Percentiles rank a stretch among this genome's conserved stretches.
Conservation (phyloP, 257 asterid species). For the Echium plantagineum region DNA sequence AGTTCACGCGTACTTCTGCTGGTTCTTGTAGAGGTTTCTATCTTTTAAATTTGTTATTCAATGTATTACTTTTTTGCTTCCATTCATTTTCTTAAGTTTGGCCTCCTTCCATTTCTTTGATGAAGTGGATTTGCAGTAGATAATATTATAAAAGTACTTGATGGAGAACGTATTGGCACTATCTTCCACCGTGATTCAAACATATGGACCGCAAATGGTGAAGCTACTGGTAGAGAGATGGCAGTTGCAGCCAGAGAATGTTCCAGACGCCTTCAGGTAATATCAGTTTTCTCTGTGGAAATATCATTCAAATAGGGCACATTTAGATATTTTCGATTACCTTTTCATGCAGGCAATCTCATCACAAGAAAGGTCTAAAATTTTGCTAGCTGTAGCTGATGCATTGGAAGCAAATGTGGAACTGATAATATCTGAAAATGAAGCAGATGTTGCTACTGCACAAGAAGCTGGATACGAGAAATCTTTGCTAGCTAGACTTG, state of each 20-base stretch:
- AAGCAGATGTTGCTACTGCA: conserved; percentile 60
- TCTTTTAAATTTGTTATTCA: too few relatives aligned
- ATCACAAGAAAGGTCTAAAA: conserved; percentile 53
- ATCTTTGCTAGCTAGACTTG: conserved; percentile 59
- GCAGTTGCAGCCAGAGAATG: conserved; percentile 74
- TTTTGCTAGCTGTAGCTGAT: conserved; percentile 55
- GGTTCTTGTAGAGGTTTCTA: not conserved
- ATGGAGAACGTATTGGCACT: conserved; percentile 60
- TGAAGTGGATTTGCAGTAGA: conserved; percentile 51
- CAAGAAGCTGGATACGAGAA: conserved; percentile 53
- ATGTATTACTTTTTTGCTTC: not conserved
- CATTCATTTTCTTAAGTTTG: not conserved
- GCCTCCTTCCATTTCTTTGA: not conserved
- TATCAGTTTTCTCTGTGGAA: not conserved
- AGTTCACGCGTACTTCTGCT: not conserved
- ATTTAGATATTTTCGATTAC: conserved; percentile 3
- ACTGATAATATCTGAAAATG: conserved; percentile 39
- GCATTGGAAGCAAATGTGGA: conserved; percentile 46
- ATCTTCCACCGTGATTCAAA: conserved; percentile 68
- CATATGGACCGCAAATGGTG: conserved; percentile 39
- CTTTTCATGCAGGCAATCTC: conserved; percentile 36
- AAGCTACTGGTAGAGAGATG: conserved; percentile 46
- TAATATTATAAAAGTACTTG: conserved; percentile 50
- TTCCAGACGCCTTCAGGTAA: conserved; percentile 59
- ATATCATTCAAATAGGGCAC: not conserved